Conservation (phyloP, 2,329 filamentous ascomycete species). For the Talaromyces amestolkiae region DNA sequence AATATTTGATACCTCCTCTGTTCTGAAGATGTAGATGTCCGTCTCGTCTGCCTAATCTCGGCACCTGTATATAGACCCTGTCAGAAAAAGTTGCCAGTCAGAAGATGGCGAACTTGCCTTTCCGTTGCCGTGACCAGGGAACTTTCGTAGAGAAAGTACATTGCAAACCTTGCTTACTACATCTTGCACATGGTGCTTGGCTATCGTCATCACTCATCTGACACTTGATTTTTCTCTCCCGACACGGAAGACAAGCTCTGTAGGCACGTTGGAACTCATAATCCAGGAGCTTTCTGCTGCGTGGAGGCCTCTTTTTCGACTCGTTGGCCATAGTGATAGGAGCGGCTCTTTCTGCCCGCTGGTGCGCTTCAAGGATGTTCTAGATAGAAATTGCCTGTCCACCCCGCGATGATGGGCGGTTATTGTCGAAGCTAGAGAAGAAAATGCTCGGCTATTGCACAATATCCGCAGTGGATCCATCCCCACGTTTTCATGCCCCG, state of each 20-base stretch:
- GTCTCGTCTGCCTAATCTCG: background rate
- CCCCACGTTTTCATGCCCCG: background rate
- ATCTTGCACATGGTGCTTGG: background rate
- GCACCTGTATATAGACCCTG: background rate
- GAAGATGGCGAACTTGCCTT: background rate
- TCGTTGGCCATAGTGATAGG: background rate
- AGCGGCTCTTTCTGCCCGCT: background rate
- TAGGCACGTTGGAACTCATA: constrained; percentile 13
- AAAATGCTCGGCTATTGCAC: background rate
- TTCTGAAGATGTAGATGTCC: background rate
- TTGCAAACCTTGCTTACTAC: background rate
- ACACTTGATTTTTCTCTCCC: constrained; percentile 10
- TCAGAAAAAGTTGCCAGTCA: background rate
- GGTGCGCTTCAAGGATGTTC: background rate
- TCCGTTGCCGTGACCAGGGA: background rate
- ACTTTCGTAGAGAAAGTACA: background rate
- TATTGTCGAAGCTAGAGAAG: background rate
- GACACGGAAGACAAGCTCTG: constrained; percentile 10
- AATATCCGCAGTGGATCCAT: background rate
- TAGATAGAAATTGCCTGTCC: background rate
- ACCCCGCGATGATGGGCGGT: background rate
- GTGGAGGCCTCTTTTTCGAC: background rate
- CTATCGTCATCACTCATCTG: background rate
- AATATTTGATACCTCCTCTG: background rate
- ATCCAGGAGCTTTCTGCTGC: background rate